Evolutionary conservation across 1,139 yeast genomes (phyloP).

Genomic region (Kodamaea derodonti): DNA sequence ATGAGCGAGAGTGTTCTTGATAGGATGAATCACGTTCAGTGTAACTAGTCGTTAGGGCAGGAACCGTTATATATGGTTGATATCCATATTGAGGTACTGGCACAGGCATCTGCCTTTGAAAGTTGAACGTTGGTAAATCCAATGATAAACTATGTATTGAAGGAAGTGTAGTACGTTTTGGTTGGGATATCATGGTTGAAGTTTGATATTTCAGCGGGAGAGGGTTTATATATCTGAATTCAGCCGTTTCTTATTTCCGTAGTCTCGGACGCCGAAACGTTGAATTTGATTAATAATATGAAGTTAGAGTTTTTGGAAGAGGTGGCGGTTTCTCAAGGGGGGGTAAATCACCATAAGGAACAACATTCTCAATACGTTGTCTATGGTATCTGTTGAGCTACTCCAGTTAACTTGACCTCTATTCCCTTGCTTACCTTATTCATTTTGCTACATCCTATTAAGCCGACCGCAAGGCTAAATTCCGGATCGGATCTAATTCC

Average conservation of each 20-base stretch:
- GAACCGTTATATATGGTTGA: conserved; percentile 5
- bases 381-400: no score
- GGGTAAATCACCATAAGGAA: no score
- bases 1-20: background rate
- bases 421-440: no score
- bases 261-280: no score
- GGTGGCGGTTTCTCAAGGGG: no score
- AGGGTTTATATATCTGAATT: background rate
- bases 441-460: no score
- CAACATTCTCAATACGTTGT: no score
- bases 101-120: conserved; percentile 6
- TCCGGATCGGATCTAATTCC: conserved; percentile 1
- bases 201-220: background rate
- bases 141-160: conserved; percentile 28
- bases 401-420: no score
- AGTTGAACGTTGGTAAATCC: conserved; percentile 19
- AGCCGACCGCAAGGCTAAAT: background rate
- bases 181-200: conserved; percentile 1
- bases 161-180: conserved; percentile 15
- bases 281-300: no score
- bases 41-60: conserved; percentile 4
- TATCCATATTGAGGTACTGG: conserved; percentile 8
- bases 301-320: no score
- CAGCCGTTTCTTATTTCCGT: background rate
- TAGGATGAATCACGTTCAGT: background rate